A percentile compares a stretch with the other conserved stretches of the same genome.
Conservation (phyloP, 257 asterid species). For the Echites panduratus region DNA sequence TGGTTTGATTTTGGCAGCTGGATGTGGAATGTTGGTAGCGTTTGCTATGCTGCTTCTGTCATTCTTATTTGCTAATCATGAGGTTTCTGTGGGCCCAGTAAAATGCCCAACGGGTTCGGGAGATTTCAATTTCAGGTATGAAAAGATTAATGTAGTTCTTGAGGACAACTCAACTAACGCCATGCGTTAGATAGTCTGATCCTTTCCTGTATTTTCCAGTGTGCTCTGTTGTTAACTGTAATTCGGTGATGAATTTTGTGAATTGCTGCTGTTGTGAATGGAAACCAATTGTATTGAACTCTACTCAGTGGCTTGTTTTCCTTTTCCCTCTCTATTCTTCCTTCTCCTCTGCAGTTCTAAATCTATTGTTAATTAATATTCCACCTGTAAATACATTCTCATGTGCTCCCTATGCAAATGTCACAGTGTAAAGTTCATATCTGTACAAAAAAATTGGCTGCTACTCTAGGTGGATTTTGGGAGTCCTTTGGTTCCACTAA, state of each 20-base stretch:
- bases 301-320: background rate
- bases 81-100: conserved; percentile 36
- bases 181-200: conserved; percentile 35
- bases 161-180: conserved; percentile 33
- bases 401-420: background rate
- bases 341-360: background rate
- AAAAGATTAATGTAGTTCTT: conserved; percentile 52
- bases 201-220: conserved; percentile 23
- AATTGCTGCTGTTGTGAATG: conserved; percentile 1
- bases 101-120: conserved; percentile 38
- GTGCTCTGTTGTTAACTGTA: conserved; percentile 1
- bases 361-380: background rate
- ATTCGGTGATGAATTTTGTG: background rate
- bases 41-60: conserved; percentile 47
- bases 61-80: conserved; percentile 36
- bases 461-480: background rate
- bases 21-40: conserved; percentile 52
- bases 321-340: background rate
- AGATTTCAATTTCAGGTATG: conserved; percentile 63
- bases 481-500: background rate
- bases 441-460: background rate
- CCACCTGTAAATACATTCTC: background rate
- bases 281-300: background rate
- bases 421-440: background rate
- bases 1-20: conserved; percentile 52